Evolutionary conservation across 1,284 basidiomycete genomes (phyloP), one percentile per base, ranked within the genome.

Genomic region (Tilletia indica): DNA sequence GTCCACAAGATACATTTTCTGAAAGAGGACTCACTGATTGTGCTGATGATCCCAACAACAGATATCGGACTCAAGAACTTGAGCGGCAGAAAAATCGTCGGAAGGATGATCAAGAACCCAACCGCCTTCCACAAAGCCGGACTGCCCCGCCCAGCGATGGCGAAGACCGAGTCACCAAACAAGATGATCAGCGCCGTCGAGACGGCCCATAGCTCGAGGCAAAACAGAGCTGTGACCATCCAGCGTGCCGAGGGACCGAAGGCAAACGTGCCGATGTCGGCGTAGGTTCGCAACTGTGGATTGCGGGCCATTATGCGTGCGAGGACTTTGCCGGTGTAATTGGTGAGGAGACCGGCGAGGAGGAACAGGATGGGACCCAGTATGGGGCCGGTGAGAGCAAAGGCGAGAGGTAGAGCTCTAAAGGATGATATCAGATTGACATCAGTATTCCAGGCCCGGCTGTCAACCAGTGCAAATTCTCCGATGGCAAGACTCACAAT

Each of bases 21-120:
- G 12, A 64, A 3, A 1, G 25, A 14, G 25, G 12, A 71, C 70
- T 71, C 61, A 69, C 66, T 68, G 25, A 77, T 74, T 4, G 78
- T 79, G 31, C 76, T 80, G 3, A 93, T 68, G 61, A 83, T 82
- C 25, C 82, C 82, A 38, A 83, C 73, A 31, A 83, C 77, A 11
- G 78, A 80, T 58, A 83, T 76, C 8, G 81, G 81, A 49, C 77
- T 79, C 9, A 83, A 72, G 47, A 80, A 76, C 42, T 72, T 73
- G 34, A 83, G 71, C 12, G 82, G 82, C 3, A 83, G 67, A 39
- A 83, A 83, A 21, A 83, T 73, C 31, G 78, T 80, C 1, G 82
- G 82, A 0, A 80, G 67, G 25, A 80, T 77, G 31, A 83, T 31
- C 21, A 70, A 70, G 56, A 80, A 76, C 36, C 79, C 80, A 16